A percentile compares a stretch with the other conserved stretches of the same genome.
Conservation (phyloP, 2,329 filamentous ascomycete species). For the Endothia cerciana region DNA sequence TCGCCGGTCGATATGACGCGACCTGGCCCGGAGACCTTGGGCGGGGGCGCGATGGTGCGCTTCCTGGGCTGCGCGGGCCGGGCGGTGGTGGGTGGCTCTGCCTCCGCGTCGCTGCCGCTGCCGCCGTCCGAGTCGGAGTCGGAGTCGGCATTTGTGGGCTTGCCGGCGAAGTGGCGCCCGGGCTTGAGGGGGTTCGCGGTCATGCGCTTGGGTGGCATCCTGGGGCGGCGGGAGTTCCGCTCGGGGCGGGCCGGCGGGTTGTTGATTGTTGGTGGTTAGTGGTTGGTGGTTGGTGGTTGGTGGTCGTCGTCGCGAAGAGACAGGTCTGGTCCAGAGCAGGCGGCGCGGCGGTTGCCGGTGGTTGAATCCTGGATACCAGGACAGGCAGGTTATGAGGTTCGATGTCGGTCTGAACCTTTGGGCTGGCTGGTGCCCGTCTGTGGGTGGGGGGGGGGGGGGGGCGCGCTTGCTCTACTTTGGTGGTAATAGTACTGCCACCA, state of each 20-base stretch:
- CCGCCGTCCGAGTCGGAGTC: slow-evolving; percentile 57
- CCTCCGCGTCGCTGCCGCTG: slow-evolving; percentile 36
- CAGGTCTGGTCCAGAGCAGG: not conserved
- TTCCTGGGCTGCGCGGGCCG: slow-evolving; percentile 36
- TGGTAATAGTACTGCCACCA: too few relatives aligned
- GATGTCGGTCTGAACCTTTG: too few relatives aligned
- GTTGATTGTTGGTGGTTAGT: too few relatives aligned
- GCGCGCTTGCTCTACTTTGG: too few relatives aligned
- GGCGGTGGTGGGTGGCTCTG: slow-evolving; percentile 33
- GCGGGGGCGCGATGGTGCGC: slow-evolving; percentile 54
- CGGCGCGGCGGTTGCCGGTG: too few relatives aligned
- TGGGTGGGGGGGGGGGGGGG: too few relatives aligned
- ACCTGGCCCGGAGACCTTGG: slow-evolving; percentile 60
- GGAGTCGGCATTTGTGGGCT: slow-evolving; percentile 61
- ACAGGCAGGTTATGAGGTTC: too few relatives aligned
- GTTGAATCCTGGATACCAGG: too few relatives aligned
- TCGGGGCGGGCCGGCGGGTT: not conserved
- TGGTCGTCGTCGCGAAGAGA: too few relatives aligned
- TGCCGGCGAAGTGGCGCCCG: slow-evolving; percentile 84
- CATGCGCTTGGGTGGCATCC: slow-evolving; percentile 80
- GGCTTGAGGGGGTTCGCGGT: slow-evolving; percentile 86
- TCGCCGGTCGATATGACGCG: slow-evolving; percentile 57
- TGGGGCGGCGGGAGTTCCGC: slow-evolving; percentile 11
- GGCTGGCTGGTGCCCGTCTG: too few relatives aligned
- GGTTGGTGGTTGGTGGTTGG: too few relatives aligned